Percentiles rank a stretch among this genome's conserved stretches.
Evolutionary conservation across 2,329 filamentous ascomycete species (phyloP).

Genomic region (Periglandula ipomoeae): DNA sequence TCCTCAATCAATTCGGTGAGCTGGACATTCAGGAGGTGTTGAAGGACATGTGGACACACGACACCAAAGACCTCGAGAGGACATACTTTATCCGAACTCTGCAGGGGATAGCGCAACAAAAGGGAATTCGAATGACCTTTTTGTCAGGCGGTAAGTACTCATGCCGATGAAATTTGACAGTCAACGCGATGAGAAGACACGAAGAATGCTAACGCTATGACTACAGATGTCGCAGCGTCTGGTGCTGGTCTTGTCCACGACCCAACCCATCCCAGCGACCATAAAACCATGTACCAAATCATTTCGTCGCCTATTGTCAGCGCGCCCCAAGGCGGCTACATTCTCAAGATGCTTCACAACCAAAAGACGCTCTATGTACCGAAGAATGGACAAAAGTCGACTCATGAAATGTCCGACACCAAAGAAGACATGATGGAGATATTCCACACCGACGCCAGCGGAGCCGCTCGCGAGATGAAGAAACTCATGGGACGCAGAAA

Average conservation of each 20-base stretch:
- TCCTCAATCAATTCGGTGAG: conserved; percentile 92
- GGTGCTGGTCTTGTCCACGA: conserved; percentile 93
- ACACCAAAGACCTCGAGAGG: conserved; percentile 91
- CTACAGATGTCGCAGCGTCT: conserved; percentile 70
- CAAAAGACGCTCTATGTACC: conserved; percentile 89
- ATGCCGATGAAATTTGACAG: too few species aligned
- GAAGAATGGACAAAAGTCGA: conserved; percentile 70
- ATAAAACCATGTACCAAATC: conserved; percentile 99
- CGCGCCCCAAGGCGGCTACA: conserved; percentile 72
- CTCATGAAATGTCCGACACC: conserved; percentile 71
- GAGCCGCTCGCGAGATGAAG: conserved; percentile 72
- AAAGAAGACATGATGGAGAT: conserved; percentile 99
- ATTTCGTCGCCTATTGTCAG: conserved; percentile 91
- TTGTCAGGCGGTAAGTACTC: conserved; percentile 64
- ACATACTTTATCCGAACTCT: conserved; percentile 95
- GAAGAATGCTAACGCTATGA: neutral
- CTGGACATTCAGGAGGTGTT: conserved; percentile 91
- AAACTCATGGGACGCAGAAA: conserved; percentile 90
- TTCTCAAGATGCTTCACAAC: conserved; percentile 91
- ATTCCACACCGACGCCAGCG: conserved; percentile 87
- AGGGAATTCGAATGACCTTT: conserved; percentile 94
- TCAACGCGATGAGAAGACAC: neutral
- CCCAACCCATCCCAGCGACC: conserved; percentile 78
- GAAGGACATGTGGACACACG: conserved; percentile 96
- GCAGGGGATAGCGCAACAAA: conserved; percentile 90